These are phyloP conservation scores for Phytophthora crassamura DNA, from an alignment of 352 stramenopile genomes.

Conservation along the genomic window DNA sequence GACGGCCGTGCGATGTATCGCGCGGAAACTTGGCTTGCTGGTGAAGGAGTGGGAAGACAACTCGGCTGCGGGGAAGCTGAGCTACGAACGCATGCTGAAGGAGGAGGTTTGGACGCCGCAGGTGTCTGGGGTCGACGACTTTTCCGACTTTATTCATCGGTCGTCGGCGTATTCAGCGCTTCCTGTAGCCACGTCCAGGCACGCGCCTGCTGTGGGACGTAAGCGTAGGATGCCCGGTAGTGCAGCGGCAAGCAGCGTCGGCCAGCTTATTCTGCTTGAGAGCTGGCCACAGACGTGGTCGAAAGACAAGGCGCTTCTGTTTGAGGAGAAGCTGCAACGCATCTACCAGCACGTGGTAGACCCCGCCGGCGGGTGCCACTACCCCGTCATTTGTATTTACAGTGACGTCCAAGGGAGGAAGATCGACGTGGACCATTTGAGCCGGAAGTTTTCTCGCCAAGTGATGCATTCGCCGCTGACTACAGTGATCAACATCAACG, in stretches of 20 bases:
- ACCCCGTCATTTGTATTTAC: conserved; percentile 82
- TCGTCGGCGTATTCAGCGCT: conserved; percentile 77
- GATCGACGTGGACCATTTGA: conserved; percentile 69
- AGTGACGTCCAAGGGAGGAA: conserved; percentile 84
- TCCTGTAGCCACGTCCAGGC: conserved; percentile 38
- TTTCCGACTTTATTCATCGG: conserved; percentile 79
- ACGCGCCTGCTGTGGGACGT: conserved; percentile 10
- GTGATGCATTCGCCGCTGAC: conserved; percentile 75
- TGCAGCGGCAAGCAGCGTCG: conserved; percentile 1
- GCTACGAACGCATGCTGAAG: conserved; percentile 58
- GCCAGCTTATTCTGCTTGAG: conserved; percentile 77
- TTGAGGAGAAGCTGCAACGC: conserved; percentile 63
- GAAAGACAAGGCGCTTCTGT: conserved; percentile 36
- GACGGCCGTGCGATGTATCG: conserved; percentile 71
- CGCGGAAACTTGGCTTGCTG: conserved; percentile 44
- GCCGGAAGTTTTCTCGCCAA: conserved; percentile 65
- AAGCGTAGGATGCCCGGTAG: conserved; percentile 20
- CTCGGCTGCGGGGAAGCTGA: conserved; percentile 52
- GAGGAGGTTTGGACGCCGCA: conserved; percentile 61
- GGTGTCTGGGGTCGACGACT: conserved; percentile 70
- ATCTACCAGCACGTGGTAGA: conserved; percentile 66
- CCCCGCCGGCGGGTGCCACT: conserved; percentile 39
- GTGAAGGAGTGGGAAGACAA: conserved; percentile 84
- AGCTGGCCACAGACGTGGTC: conserved; percentile 73
- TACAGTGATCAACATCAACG: conserved; percentile 81